Percentiles rank a stretch among this genome's conserved stretches.
phyloP scores from a whole-genome alignment of 805 yeast species.

The Schizosaccharomyces cryophilus region DNA sequence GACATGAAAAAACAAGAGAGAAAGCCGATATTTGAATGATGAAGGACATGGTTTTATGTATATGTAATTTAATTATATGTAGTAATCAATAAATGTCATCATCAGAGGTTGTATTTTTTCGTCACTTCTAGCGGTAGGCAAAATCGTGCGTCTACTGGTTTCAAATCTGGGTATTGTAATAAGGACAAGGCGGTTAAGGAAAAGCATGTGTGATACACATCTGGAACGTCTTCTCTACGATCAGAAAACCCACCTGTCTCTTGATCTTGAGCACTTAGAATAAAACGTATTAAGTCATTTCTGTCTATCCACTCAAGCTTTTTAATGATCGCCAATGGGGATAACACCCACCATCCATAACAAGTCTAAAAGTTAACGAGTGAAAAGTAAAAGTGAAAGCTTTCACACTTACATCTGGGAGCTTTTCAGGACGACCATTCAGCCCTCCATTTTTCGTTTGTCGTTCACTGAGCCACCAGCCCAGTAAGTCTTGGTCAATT shows the following conservation, averaged over 20 bases:
- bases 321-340: conserved; percentile 18
- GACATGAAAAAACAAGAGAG: conserved; percentile 11
- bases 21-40: conserved; percentile 6
- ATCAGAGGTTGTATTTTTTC: conserved; percentile 5
- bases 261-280: conserved; percentile 51
- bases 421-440: conserved; percentile 87
- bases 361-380: conserved; percentile 29
- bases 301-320: conserved; percentile 58
- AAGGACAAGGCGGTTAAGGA: conserved; percentile 73
- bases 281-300: conserved; percentile 36
- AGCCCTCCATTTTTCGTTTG: conserved; percentile 75
- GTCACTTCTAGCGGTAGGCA: conserved; percentile 46
- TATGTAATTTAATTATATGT: conserved; percentile 1
- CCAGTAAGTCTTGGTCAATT: conserved; percentile 21
- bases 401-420: conserved; percentile 45
- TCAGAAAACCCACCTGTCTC: conserved; percentile 70
- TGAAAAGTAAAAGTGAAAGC: conserved; percentile 24
- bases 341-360: conserved; percentile 84
- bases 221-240: conserved; percentile 72
- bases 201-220: conserved; percentile 78
- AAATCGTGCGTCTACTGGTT: conserved; percentile 59
- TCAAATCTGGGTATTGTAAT: conserved; percentile 34
- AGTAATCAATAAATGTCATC: background rate
- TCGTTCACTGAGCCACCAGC: conserved; percentile 79
- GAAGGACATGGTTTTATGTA: background rate